These are phyloP conservation scores for Capsicum baccatum DNA, from an alignment of 257 asterid species.

Conservation along the genomic window DNA sequence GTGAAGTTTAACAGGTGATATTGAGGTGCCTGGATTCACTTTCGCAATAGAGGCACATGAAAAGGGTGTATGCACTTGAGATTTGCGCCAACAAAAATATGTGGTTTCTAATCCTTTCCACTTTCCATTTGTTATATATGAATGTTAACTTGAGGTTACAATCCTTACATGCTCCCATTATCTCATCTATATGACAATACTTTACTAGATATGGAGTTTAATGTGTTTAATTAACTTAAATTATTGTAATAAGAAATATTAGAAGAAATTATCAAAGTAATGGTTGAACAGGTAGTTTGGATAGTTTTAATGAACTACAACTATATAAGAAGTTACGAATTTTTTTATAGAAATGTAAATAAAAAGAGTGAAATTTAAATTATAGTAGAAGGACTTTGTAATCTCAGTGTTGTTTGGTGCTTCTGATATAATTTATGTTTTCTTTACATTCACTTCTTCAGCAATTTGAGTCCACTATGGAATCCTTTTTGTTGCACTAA, in stretches of 20 bases:
- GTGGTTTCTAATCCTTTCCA: slow-evolving; percentile 16
- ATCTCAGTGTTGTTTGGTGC: slow-evolving; percentile 1
- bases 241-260: neutral
- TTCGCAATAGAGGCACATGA: slow-evolving; percentile 59
- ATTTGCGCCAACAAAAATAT: slow-evolving; percentile 51
- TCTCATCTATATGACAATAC: no score
- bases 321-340: neutral
- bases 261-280: neutral
- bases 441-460: neutral
- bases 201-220: no score
- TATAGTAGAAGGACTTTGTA: neutral
- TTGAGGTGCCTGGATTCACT: slow-evolving; percentile 57
- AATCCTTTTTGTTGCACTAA: neutral
- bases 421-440: slow-evolving; percentile 1
- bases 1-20: slow-evolving; percentile 39
- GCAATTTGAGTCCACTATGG: neutral
- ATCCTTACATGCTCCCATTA: neutral
- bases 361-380: neutral
- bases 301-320: neutral
- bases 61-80: slow-evolving; percentile 46
- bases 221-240: no score
- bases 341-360: neutral
- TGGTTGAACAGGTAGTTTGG: neutral
- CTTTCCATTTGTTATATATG: neutral
- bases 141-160: neutral